These are phyloP conservation scores for Plectosphaerella sp. DNA, from an alignment of 2,329 filamentous ascomycete species.

Conservation along the genomic window DNA sequence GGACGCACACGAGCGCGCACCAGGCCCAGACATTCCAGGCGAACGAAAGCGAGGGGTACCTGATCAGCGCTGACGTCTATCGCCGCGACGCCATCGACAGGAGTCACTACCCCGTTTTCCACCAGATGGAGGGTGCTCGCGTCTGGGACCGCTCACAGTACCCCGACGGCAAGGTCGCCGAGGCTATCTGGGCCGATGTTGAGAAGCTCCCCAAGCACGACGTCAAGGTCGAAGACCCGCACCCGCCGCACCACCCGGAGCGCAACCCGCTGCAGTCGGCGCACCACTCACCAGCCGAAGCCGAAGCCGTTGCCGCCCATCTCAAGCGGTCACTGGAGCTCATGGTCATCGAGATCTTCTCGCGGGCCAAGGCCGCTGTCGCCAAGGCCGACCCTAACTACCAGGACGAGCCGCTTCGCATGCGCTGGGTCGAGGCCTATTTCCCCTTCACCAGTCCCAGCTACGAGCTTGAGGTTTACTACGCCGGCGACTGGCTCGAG, in stretches of 20 bases:
- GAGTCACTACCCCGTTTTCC: slow-evolving; percentile 94
- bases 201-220: slow-evolving; percentile 67
- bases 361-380: slow-evolving; percentile 65
- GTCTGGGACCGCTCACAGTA: slow-evolving; percentile 74
- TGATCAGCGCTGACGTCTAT: slow-evolving; percentile 93
- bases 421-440: slow-evolving; percentile 95
- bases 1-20: slow-evolving; percentile 93
- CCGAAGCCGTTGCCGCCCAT: slow-evolving; percentile 77
- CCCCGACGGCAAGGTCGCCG: slow-evolving; percentile 52
- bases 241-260: slow-evolving; percentile 70
- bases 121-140: slow-evolving; percentile 95
- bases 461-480: slow-evolving; percentile 95
- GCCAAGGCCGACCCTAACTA: slow-evolving; percentile 43
- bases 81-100: slow-evolving; percentile 91
- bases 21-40: slow-evolving; percentile 76
- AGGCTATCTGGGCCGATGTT: slow-evolving; percentile 66
- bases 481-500: slow-evolving; percentile 93
- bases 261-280: slow-evolving; percentile 76
- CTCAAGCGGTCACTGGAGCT: slow-evolving; percentile 85
- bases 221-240: slow-evolving; percentile 77
- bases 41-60: slow-evolving; percentile 72
- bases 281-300: slow-evolving; percentile 71
- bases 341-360: slow-evolving; percentile 87
- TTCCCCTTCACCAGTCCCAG: slow-evolving; percentile 96
- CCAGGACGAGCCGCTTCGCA: slow-evolving; percentile 67